Base-by-base conservation (phyloP, 306 rosid genomes). In the Ormosia semicastrata region DNA sequence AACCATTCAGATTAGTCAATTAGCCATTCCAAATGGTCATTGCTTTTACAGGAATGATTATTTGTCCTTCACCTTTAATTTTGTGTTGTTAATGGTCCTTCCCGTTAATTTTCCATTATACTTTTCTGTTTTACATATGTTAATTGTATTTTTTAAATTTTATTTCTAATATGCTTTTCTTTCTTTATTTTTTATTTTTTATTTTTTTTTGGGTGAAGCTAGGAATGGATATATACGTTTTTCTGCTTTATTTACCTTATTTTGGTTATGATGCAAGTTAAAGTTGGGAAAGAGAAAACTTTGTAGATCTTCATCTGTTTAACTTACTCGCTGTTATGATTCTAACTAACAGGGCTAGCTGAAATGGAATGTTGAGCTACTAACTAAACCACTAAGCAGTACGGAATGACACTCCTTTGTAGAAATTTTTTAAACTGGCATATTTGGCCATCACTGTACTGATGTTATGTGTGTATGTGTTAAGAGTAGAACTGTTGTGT, bases 251-350 rank as follows among this genome's bases (percentile, higher is more conserved):
- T 32, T 73, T 40, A 3, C 67, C 66, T 53, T n/a, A n/a, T 37
- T 64, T 33, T 8, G 58, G 75, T 41, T 56, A 50, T 63, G 57
- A 33, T 73, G 69, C 62, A 73, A 54, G 69, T 54, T 62, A 53
- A 53, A 73, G 69, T 30, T 53, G 33, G 49, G 60, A 65, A 43
- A 54, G 52, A 13, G 66, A n/a, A 73, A 36, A 2, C 8, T 71
- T 12, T 7, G 29, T 15, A 10, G 49, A 32, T 74, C 34, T 40
- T 64, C 33, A 53, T 62, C 52, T 15, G 58, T 18, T 70, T 15
- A 78, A 24, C 82, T 66, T 29, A 4, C 4, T 60, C 0, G 41
- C 5, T 67, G n/a, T 69, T 57, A 30, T 5, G 2, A 36, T 59
- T 46, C 40, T 72, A 8, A 18, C 17, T 44, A 32, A 43, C 69